These are phyloP conservation scores for Salmacisia buchloeana DNA, from an alignment of 1,284 basidiomycete species.

Conservation along the genomic window DNA sequence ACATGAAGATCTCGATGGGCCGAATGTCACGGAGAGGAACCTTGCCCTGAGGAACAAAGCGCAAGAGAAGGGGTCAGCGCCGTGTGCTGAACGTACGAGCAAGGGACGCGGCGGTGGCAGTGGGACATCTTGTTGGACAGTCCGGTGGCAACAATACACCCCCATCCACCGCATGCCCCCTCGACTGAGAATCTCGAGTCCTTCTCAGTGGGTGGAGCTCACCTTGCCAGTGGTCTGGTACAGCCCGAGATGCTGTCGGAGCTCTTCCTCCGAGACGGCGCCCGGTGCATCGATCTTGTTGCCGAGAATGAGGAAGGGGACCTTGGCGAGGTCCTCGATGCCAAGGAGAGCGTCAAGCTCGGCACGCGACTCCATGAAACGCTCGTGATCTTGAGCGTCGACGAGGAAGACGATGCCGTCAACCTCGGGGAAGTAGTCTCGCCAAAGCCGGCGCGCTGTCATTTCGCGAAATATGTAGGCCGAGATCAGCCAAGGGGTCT, in stretches of 20 bases:
- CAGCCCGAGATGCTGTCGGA: conserved; percentile 87
- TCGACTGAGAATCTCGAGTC: too few species aligned
- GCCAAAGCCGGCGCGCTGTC: conserved; percentile 91
- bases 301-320: conserved; percentile 96
- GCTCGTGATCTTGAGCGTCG: conserved; percentile 91
- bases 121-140: too few species aligned
- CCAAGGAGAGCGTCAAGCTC: conserved; percentile 91
- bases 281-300: conserved; percentile 99
- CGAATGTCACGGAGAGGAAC: conserved; percentile 93
- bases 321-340: conserved; percentile 75
- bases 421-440: conserved; percentile 99
- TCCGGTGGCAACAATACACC: not conserved
- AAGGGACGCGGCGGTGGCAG: too few species aligned
- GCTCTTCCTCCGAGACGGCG: conserved; percentile 94
- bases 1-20: conserved; percentile 99
- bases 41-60: conserved; percentile 67
- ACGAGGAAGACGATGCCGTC: conserved; percentile 98
- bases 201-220: too few species aligned
- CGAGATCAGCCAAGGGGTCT: not conserved
- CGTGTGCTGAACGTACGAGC: not conserved
- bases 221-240: conserved; percentile 96
- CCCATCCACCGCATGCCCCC: too few species aligned
- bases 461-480: not conserved
- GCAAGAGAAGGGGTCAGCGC: not conserved
- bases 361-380: conserved; percentile 90